Evolutionary conservation across 805 yeast species (phyloP), one percentile per base, ranked within the genome.

Genomic region (Cyberlindnera americana): DNA sequence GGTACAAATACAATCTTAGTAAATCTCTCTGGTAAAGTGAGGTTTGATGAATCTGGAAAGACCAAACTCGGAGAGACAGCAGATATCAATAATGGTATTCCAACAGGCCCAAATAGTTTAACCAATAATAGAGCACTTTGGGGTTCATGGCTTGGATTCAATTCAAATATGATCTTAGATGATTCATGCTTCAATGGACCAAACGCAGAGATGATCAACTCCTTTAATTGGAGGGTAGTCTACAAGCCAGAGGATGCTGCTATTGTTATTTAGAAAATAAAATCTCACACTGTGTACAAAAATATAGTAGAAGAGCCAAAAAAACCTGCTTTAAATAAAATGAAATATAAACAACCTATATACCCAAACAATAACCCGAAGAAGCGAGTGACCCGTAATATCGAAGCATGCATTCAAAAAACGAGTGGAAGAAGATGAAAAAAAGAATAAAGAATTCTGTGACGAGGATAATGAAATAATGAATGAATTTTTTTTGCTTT

Each of bases 1-100:
- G 86, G 86, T 1, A 69, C 83, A 0, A 78, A 77, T 1, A 66
- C 73, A 1, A 57, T 69, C 27, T 67, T 81, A 7, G 67, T 79
- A 21, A 71, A 70, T 40, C 61, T 77, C 13, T 66, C 68, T 37
- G 65, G 77, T 13, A 84, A 81, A 57, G 84, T 83, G 11, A 68
- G 80, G 44, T 84, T 83, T 50, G 93, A 85, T 59, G 93, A 85
- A 53, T 73, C 81, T 38, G 93, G 93, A 0, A 72, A 66, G 44
- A 81, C 78, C 44, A 73, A 79, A 54, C 52, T 75, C 19, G 89
- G 89, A 2, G 83, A 80, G 40, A 69, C 77, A 16, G 75, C 88
- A 0, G 79, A 79, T 33, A 58, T 81, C 6, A 47, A 37, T n/a
- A 44, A 42, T 15, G 43, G 38, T 28, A 4, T 5, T 35, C n/a